Base-by-base conservation (phyloP, 2,329 filamentous ascomycete species). In the Trichoderma lentiforme region DNA sequence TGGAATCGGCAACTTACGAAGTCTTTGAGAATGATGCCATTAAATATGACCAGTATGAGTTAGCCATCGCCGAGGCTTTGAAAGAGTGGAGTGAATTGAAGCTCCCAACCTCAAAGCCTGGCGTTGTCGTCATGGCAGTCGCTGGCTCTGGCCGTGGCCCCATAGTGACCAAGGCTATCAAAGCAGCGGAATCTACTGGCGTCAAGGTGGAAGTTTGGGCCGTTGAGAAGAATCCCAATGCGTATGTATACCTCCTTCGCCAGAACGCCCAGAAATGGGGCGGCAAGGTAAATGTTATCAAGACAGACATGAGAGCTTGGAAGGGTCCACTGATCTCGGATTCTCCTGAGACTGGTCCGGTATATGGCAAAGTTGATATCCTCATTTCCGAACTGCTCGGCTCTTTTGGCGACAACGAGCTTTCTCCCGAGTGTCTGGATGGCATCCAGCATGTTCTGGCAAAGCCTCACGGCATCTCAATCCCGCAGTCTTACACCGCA, bases 11-110 rank as follows among this genome's bases (percentile, higher is more conserved):
- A 56, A 99, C 96, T 0, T 99, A 99, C 81, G 96, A 99, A 80
- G 95, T 98, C 2, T 99, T 99, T 78, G 96, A 99, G 81, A 97
- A 97, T 76, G 97, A 99, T 75, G 96, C 96, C 0, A 93, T 99
- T 82, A 99, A 99, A 82, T 99, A 99, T 80, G 91, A 94, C 74
- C 97, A 95, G 86, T 99, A 99, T 79, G 94, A 98, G 80, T 86
- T 88, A 60, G 96, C 96, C 15, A 92, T 97, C 71, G 89, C 89
- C 4, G 89, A 93, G 74, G 95, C 96, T 0, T 85, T 99, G 73
- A 86, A 84, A 14, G 95, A 98, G 78, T 97, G 96, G 91, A 87
- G 87, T 72, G 83, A 86, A 47, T 86, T 93, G 72, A 85, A 88
- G 36, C 94, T 93, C 78, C 91, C 94, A 0, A 93, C 91, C 0